These are phyloP conservation scores for Mycena floridula DNA, from an alignment of 768 basidiomycete genomes.

Conservation along the genomic window DNA sequence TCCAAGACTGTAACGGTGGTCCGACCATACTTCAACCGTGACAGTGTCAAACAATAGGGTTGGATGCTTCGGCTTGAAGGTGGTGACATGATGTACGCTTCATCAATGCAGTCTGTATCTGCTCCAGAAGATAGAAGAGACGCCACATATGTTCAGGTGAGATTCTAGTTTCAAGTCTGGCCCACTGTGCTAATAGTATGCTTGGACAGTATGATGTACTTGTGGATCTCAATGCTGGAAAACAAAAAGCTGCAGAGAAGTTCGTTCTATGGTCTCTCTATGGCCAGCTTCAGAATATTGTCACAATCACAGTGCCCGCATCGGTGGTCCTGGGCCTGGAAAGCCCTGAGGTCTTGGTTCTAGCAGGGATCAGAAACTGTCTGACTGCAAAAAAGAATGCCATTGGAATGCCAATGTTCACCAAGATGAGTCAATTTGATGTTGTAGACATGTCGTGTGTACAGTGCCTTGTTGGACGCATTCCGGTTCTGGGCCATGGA, in stretches of 20 bases:
- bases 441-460: constrained; percentile 21
- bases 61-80: not conserved
- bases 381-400: constrained; percentile 3
- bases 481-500: too few relatives aligned
- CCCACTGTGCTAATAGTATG: constrained; percentile 1
- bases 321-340: constrained; percentile 8
- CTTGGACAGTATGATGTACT: constrained; percentile 24
- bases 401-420: constrained; percentile 16
- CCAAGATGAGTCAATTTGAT: constrained; percentile 10
- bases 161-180: constrained; percentile 6
- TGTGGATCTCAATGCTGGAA: constrained; percentile 20
- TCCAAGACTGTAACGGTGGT: not conserved
- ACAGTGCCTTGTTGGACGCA: constrained; percentile 22
- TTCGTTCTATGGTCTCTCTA: constrained; percentile 18
- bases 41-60: not conserved
- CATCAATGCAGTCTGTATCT: not conserved
- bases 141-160: constrained; percentile 26
- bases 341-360: constrained; percentile 13
- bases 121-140: constrained; percentile 19
- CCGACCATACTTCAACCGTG: not conserved
- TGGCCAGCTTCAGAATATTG: constrained; percentile 26
- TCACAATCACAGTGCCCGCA: constrained; percentile 17
- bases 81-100: not conserved
- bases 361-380: constrained; percentile 18
- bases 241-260: constrained; percentile 4